Evolutionary conservation across 306 rosid species (phyloP), one percentile per base, ranked within the genome.

Genomic region (Pachyrhizus erosus): DNA sequence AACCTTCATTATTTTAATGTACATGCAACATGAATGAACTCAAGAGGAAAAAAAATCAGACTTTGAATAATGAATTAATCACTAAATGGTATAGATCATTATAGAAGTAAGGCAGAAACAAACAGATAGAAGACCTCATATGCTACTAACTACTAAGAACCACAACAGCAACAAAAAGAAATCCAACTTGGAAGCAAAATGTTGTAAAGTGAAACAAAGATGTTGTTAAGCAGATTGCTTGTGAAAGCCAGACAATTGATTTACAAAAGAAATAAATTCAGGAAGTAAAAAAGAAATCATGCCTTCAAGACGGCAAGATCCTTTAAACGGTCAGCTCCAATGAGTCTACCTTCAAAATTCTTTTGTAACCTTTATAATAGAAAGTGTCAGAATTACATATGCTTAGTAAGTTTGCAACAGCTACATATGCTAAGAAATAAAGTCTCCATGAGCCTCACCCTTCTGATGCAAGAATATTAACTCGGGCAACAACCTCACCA

Each of bases 281-380:
- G 65, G 51, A 42, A 11, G 54, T 40, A 20, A 51, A 80, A 82
- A 21, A 65, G 58, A 73, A 73, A 75, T 3, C 27, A 40, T 85
- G 82, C 97, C 98, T 92, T 93, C 84, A 96, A 80, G 86, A 96
- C 91, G 18, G 98, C 98, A 73, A 96, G 98, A 89, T 96, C 99
- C 94, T 96, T 96, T 34, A 97, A 87, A 34, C 98, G 99, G 76
- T 96, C 99, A 52, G 96, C 98, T 77, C 99, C 99, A 42, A 96
- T 33, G 78, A 96, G 89, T 68, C 34, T 90, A n/a, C 98, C 99
- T 88, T 92, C 99, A 88, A 96, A 96, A 84, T 90, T 96, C 90
- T 92, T 91, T 55, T 88, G 94, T 45, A 93, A 86, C 87, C 99
- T 93, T 86, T 60, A 84, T 12, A 58, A 77, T 23, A 43, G 45